Evolutionary conservation across 2,329 filamentous ascomycete species (phyloP).

Genomic region (Lojkania enalia): DNA sequence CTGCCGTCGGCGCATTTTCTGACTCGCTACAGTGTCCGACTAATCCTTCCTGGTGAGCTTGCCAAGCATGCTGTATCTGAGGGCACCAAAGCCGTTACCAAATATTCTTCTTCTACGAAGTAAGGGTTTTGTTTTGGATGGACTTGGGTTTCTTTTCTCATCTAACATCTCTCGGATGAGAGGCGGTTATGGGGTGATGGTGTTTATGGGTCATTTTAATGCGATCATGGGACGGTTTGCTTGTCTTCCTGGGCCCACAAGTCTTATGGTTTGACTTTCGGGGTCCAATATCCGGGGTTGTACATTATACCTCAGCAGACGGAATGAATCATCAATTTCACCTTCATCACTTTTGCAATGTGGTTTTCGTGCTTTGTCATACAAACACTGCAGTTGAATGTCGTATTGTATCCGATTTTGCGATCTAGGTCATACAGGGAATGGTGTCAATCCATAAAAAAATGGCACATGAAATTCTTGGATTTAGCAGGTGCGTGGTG

Average conservation of each 20-base stretch:
- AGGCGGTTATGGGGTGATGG: conserved; percentile 45
- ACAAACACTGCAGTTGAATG: not conserved
- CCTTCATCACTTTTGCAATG: conserved; percentile 27
- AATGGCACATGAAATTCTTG: too few relatives aligned
- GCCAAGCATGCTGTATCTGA: conserved; percentile 99
- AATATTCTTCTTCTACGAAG: conserved; percentile 99
- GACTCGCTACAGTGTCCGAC: conserved; percentile 66
- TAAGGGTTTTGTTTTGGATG: conserved; percentile 61
- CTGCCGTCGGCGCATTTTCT: conserved; percentile 20
- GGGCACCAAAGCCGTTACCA: conserved; percentile 99
- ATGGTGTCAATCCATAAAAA: too few relatives aligned
- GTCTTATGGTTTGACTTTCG: conserved; percentile 43
- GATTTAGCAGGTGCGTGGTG: too few relatives aligned
- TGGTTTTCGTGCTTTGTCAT: conserved; percentile 4
- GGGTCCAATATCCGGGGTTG: conserved; percentile 45
- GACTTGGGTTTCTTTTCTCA: conserved; percentile 55
- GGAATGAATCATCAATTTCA: conserved; percentile 46
- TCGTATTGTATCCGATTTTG: too few relatives aligned
- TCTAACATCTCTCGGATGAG: conserved; percentile 51
- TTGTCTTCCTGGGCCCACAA: conserved; percentile 43
- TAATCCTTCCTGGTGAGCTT: conserved; percentile 97
- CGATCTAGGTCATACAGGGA: too few relatives aligned
- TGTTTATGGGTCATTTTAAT: conserved; percentile 54
- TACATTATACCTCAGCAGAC: conserved; percentile 48
- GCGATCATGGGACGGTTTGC: conserved; percentile 56